Evolutionary conservation across 345 rosid species (phyloP).

Genomic region (Euclidium syriacum): DNA sequence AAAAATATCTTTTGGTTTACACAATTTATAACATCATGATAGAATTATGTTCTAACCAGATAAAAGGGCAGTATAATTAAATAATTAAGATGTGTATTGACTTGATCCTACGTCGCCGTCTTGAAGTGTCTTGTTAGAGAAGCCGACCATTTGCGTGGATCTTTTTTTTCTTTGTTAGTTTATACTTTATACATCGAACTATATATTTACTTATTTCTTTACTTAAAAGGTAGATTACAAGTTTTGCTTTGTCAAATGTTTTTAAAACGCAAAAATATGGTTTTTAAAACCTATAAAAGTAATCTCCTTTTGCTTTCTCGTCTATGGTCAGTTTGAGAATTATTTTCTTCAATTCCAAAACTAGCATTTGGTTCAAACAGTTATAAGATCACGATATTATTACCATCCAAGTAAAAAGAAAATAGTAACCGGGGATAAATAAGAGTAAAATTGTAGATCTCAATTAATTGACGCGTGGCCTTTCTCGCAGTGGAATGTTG

Average conservation of each 20-base stretch:
- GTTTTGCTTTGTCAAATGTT: not conserved
- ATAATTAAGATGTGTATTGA: no score
- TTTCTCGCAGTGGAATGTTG: not conserved
- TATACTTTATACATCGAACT: not conserved
- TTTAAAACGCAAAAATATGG: no score
- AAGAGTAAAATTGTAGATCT: not conserved
- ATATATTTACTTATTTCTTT: not conserved
- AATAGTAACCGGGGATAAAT: not conserved
- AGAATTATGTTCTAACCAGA: no score
- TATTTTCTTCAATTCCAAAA: not conserved
- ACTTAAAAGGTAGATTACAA: conserved; percentile 12
- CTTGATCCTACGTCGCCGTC: conserved; percentile 17
- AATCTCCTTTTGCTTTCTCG: not conserved
- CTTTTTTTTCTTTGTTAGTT: no score
- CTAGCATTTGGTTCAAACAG: not conserved
- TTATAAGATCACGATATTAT: not conserved
- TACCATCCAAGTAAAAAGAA: no score
- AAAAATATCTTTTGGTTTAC: not conserved
- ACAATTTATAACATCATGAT: not conserved
- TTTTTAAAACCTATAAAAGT: not conserved
- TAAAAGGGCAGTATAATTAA: no score
- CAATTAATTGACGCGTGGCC: not conserved
- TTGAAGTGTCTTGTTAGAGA: not conserved
- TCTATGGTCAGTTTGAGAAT: not conserved
- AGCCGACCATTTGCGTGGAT: not conserved